A percentile compares a stretch with the other conserved stretches of the same genome.
phyloP scores from a whole-genome alignment of 106 monocot genomes.

The Platanthera guangdongensis region DNA sequence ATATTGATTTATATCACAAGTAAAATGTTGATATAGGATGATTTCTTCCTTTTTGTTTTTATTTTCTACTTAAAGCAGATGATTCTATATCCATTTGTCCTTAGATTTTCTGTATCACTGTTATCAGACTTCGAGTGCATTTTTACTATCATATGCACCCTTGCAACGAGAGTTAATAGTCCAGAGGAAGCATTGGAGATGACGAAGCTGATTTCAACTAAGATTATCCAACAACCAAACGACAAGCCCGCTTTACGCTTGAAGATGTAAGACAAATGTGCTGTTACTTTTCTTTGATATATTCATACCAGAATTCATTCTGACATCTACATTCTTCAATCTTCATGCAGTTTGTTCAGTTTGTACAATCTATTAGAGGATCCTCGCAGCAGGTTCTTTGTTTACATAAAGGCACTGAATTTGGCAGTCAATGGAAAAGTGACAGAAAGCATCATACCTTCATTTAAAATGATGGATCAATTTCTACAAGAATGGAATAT shows the following conservation, averaged over 20 bases:
- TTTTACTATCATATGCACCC: constrained; percentile 75
- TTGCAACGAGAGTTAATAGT: constrained; percentile 47
- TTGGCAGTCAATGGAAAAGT: constrained; percentile 55
- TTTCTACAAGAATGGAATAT: constrained; percentile 78
- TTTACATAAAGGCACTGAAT: constrained; percentile 50
- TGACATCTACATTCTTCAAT: constrained; percentile 4
- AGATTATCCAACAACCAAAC: constrained; percentile 66
- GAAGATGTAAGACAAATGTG: constrained; percentile 53
- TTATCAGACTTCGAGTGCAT: constrained; percentile 83
- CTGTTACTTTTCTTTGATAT: background rate
- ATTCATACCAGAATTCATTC: background rate
- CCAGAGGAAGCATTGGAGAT: constrained; percentile 82
- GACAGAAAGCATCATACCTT: constrained; percentile 61
- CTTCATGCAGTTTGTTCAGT: constrained; percentile 65
- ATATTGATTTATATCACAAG: too few relatives aligned
- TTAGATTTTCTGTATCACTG: constrained; percentile 28
- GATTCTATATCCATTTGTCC: background rate
- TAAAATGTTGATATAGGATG: too few relatives aligned
- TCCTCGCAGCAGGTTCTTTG: constrained; percentile 63
- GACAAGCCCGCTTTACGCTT: constrained; percentile 78
- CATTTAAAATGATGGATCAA: constrained; percentile 76
- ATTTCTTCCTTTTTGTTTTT: too few relatives aligned
- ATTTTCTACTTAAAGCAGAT: too few relatives aligned
- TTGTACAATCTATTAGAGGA: constrained; percentile 88
- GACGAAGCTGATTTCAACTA: constrained; percentile 74